Percentiles rank a stretch among this genome's conserved stretches.
Conservation (phyloP, 2,329 filamentous ascomycete species). For the Trichoderma simmonsii region DNA sequence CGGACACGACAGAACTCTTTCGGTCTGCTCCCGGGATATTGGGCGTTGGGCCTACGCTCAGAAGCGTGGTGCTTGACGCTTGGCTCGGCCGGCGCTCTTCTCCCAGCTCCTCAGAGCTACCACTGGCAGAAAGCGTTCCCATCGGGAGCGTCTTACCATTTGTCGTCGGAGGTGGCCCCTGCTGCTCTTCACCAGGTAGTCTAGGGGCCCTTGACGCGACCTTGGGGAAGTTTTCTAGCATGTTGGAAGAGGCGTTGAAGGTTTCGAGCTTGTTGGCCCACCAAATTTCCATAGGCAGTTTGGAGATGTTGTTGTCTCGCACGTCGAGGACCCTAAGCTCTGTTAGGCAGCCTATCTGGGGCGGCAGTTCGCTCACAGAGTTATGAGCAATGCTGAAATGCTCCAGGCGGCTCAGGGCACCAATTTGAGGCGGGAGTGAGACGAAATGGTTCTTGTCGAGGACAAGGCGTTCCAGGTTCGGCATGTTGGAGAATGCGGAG, state of each 20-base stretch:
- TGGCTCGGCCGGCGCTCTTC: constrained; percentile 77
- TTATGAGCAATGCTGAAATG: constrained; percentile 95
- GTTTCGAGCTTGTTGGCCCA: constrained; percentile 87
- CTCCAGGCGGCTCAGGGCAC: constrained; percentile 77
- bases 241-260: constrained; percentile 92
- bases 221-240: constrained; percentile 87
- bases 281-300: constrained; percentile 92
- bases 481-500: constrained; percentile 80
- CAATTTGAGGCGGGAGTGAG: constrained; percentile 80
- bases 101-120: constrained; percentile 75
- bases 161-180: constrained; percentile 33
- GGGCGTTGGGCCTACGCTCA: constrained; percentile 74
- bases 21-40: constrained; percentile 58
- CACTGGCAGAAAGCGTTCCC: constrained; percentile 52
- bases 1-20: constrained; percentile 81
- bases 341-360: constrained; percentile 81
- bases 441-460: constrained; percentile 96
- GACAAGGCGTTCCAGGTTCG: constrained; percentile 81
- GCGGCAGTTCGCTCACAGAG: constrained; percentile 75
- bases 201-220: constrained; percentile 69
- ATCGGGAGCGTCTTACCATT: constrained; percentile 42
- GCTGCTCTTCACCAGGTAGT: constrained; percentile 49
- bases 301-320: constrained; percentile 87
- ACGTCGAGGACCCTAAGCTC: constrained; percentile 86
- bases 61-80: constrained; percentile 64